Base-by-base conservation (phyloP, 2,329 filamentous ascomycete species). In the Exophiala spinifera region DNA sequence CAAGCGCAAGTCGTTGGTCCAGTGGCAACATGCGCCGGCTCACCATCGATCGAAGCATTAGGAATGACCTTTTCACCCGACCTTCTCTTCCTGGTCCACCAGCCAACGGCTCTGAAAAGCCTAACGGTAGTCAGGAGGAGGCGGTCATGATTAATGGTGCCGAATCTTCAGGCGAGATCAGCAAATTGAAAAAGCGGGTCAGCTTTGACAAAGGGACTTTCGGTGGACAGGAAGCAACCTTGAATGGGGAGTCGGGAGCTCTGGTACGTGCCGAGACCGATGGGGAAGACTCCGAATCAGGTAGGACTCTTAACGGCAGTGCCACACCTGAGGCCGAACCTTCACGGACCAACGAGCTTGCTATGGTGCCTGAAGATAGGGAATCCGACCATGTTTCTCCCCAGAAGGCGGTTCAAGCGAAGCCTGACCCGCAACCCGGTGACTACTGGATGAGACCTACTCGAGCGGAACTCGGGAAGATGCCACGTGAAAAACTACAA, bases 371-470 rank as follows among this genome's bases (percentile, higher is more conserved):
- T 20, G 90, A 96, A 59, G 67, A 69, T 56, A 65, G 63, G 36
- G 68, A 71, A 34, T 63, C 67, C 65, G 83, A 90, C 61, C 64
- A 70, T 39, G 64, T 66, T 25, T 67, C 70, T 34, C 65, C 61
- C 11, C 60, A 69, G 37, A 65, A 37, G 48, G 25, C 52, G 19
- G 55, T 51, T n/a, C 51, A 59, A 13, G 52, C 61, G 37, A 63
- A 62, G 21, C 60, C 59, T 17, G 80, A 82, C 60, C 79, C 79
- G 21, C 77, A 81, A 43, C 81, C 85, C 19, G 92, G 91, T 49
- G 77, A 83, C 7, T 99, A 99, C 74, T 97, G 87, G 86, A 95
- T 90, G 81, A 81, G 79, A 46, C 94, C 94, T 1, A 80, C 82
- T 7, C 76, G 86, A 56, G 83, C 87, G 4, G 86, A 94, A 61